Base-by-base conservation (phyloP, 1,284 basidiomycete genomes). In the Cystobasidium slooffiae region DNA sequence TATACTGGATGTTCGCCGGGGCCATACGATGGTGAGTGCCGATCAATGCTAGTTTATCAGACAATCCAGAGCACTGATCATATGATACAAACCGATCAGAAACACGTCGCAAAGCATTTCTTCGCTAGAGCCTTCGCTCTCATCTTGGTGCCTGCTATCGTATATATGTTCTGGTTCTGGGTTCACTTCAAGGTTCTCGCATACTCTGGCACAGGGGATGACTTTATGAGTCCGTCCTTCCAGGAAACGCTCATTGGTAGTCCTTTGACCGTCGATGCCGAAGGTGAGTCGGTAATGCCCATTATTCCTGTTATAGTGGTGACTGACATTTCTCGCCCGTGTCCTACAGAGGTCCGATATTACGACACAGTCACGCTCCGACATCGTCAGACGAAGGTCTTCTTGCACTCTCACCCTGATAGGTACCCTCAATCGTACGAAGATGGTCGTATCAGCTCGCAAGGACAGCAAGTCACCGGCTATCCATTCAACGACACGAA, bases 151-250 rank as follows among this genome's bases (percentile, higher is more conserved):
- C 97, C 97, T 5, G 88, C 95, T 77, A 84, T 91, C 75, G 86
- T 99, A 76, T 99, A 99, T 83, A 87, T 99, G 14, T 91, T 91
- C 24, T 94, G 97, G 87, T 99, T 99, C 87, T 99, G 91, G 85
- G 85, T 97, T 24, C 97, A 99, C 83, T 97, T 99, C 81, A 87
- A 90, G 64, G 87, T 98, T 75, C 89, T 99, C 78, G 92, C 85
- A n/a, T 87, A 89, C 78, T 94, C 93, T 31, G 97, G 97, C 43
- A 87, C 95, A 20, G 97, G 97, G 12, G 97, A 99, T 81, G 86
- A 87, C 16, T 99, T 99, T 85, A 99, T 99, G 97, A 94, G 91
- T 80, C 92, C 96, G 12, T 89, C 90, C 8, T 99, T 99, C 88
- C 97, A 99, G 83, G 94, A 99, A 84, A 97, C 95, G 5, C 86